Evolutionary conservation across 345 rosid species (phyloP).

Genomic region (Eucalyptus fibrosa): DNA sequence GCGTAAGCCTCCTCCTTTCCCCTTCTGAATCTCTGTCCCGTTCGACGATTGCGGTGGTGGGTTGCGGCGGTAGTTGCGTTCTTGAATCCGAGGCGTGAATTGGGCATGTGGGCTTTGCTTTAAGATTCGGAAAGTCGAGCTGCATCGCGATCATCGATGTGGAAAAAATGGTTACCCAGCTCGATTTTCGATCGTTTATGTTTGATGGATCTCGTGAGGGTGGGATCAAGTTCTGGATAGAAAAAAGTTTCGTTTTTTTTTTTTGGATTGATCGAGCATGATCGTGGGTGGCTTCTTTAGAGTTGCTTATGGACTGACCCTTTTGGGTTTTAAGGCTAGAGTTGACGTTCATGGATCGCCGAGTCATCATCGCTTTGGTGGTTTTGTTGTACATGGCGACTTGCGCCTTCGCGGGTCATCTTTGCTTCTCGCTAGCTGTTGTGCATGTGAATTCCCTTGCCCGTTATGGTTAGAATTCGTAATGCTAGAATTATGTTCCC

Average conservation of each 20-base stretch:
- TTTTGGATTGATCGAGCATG: background rate
- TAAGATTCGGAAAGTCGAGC: background rate
- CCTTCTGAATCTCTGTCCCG: background rate
- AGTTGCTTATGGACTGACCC: background rate
- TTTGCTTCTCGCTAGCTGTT: background rate
- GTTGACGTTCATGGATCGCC: background rate
- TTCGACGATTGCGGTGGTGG: background rate
- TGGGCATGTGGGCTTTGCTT: background rate
- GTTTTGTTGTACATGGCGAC: background rate
- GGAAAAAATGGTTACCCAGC: background rate
- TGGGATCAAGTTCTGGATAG: background rate
- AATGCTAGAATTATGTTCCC: background rate
- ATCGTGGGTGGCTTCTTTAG: background rate
- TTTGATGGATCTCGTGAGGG: background rate
- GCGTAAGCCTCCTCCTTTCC: slow-evolving; percentile 14
- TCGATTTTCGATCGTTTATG: background rate
- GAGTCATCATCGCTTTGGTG: background rate
- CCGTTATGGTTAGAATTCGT: background rate
- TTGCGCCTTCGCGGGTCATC: background rate
- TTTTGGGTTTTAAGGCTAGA: background rate
- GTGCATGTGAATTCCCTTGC: background rate
- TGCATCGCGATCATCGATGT: background rate
- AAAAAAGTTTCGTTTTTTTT: background rate
- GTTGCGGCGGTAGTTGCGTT: background rate
- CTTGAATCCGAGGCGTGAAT: background rate